Percentiles rank a stretch among this genome's conserved stretches.
Evolutionary conservation across 768 basidiomycete species (phyloP).

Genomic region (Boletus rubroflammeus): DNA sequence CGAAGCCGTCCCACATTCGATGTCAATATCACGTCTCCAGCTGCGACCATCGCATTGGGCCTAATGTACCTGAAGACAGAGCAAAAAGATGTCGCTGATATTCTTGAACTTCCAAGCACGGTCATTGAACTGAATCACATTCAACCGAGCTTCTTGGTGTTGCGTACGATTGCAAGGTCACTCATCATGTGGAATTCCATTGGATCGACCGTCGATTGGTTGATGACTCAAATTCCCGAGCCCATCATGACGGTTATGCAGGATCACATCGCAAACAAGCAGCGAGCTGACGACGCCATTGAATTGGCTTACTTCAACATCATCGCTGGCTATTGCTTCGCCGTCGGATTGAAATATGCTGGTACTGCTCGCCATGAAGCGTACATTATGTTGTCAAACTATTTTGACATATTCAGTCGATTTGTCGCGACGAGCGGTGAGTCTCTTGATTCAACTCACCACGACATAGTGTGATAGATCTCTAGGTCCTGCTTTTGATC

Average conservation of each 20-base stretch:
- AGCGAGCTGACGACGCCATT: constrained; percentile 58
- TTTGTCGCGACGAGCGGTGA: constrained; percentile 65
- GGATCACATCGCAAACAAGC: constrained; percentile 43
- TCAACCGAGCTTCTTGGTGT: constrained; percentile 81
- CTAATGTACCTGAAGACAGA: constrained; percentile 90
- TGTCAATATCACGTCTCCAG: constrained; percentile 86
- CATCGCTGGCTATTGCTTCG: constrained; percentile 87
- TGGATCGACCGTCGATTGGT: constrained; percentile 69
- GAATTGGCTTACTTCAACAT: constrained; percentile 93
- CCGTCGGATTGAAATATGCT: constrained; percentile 87
- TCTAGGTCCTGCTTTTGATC: constrained; percentile 75
- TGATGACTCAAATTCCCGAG: constrained; percentile 63
- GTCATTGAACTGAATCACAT: constrained; percentile 76
- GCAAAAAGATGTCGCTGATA: constrained; percentile 80
- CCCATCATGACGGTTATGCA: constrained; percentile 62
- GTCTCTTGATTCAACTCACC: constrained; percentile 20
- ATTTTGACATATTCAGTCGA: constrained; percentile 77
- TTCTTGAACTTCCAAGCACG: constrained; percentile 80
- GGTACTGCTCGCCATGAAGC: constrained; percentile 92
- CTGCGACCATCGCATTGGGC: constrained; percentile 85
- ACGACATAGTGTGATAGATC: constrained; percentile 1
- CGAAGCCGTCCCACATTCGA: constrained; percentile 58
- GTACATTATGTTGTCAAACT: constrained; percentile 74
- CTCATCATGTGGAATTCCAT: constrained; percentile 88
- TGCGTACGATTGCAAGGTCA: constrained; percentile 72